Base-by-base conservation (phyloP, 495 filamentous ascomycete genomes). In the Haplographium delicatum region DNA sequence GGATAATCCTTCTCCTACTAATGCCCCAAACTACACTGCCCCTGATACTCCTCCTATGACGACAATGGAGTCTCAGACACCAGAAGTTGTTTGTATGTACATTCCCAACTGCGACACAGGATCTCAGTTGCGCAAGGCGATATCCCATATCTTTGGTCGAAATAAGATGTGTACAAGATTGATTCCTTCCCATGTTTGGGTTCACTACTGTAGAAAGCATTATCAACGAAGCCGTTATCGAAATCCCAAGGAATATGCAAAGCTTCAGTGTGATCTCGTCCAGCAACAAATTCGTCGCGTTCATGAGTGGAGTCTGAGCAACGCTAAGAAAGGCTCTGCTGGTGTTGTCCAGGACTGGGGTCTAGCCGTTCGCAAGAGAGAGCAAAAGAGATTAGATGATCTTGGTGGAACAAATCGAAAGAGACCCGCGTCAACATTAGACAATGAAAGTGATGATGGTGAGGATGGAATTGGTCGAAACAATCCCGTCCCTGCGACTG, bases 81-180 rank as follows among this genome's bases (percentile, higher is more conserved):
- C 49, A 10, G 11, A 30, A 5, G 22, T 57, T 28, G 27, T 23
- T 7, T 72, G 69, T 42, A 61, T 69, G 62, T 68, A 67, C 47
- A 59, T 63, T 33, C 44, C 44, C 0, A 57, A 69, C 42, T 82
- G 80, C 56, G 65, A 71, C n/a, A 79, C 77, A 1, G 68, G 66
- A 11, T 72, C 71, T 10, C 67, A 65, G 6, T 66, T 69, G 16
- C 79, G 89, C 27, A 95, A 95, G 62, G 75, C 84, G 6, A 81
- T 94, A 25, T 89, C 86, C 0, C 86, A 95, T 54, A 73, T 91
- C 51, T 93, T 95, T 59, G 89, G 89, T n/a, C 78, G 89, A 10
- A 95, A 95, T 72, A 95, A 95, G 65, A 66, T 69, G 1, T 79
- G 76, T 33, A 94, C 89, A 0, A 76, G 81, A 13, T 65, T 68